Evolutionary conservation across 176 grass and related monocot species (phyloP).

Genomic region (Oryza nivara): DNA sequence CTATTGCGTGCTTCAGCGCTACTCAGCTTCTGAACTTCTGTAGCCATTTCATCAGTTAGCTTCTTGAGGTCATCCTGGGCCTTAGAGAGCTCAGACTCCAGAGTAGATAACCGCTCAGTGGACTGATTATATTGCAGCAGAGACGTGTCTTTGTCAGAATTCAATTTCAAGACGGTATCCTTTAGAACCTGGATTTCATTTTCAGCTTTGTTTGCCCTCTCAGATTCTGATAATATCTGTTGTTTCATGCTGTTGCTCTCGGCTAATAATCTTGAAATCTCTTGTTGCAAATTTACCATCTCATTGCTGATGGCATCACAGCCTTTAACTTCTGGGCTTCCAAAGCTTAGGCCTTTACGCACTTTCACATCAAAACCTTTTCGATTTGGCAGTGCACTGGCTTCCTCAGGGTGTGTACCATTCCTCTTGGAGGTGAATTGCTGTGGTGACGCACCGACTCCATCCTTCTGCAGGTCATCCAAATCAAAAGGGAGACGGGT

Average conservation of each 20-base stretch:
- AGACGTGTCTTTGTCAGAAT: conserved; percentile 60
- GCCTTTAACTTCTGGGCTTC: conserved; percentile 58
- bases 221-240: conserved; percentile 67
- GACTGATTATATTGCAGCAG: conserved; percentile 61
- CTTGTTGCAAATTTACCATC: conserved; percentile 65
- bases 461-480: conserved; percentile 65
- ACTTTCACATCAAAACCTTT: conserved; percentile 68
- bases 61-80: conserved; percentile 66
- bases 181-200: conserved; percentile 63
- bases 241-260: conserved; percentile 71
- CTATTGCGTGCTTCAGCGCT: conserved; percentile 67
- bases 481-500: conserved; percentile 52
- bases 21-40: conserved; percentile 63
- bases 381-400: conserved; percentile 45
- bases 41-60: conserved; percentile 72
- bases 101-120: conserved; percentile 51
- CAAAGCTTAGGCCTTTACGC: conserved; percentile 62
- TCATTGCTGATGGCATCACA: conserved; percentile 48
- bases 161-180: conserved; percentile 52
- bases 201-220: conserved; percentile 73
- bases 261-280: conserved; percentile 66
- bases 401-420: conserved; percentile 69
- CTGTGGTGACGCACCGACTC: conserved; percentile 42
- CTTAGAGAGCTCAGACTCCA: conserved; percentile 67
- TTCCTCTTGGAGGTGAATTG: conserved; percentile 58